A percentile compares a stretch with the other conserved stretches of the same genome.
phyloP scores from a whole-genome alignment of 2,329 filamentous ascomycete genomes.

The Diaporthe longicolla region DNA sequence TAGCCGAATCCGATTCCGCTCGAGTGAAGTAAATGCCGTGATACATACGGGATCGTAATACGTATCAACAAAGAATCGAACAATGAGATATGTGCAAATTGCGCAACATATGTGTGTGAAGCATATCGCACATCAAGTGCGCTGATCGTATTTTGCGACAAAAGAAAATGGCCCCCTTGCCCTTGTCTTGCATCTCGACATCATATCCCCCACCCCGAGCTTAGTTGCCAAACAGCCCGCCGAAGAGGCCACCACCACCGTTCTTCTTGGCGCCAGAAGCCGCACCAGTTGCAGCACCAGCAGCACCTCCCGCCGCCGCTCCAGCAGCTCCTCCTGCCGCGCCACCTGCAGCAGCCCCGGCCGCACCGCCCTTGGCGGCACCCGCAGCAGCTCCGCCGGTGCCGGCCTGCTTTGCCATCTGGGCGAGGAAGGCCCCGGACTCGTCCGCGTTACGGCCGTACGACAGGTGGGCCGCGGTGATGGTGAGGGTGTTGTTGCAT shows the following conservation, averaged over 20 bases:
- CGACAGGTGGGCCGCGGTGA: constrained; percentile 47
- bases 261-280: constrained; percentile 4
- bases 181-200: neutral
- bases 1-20: neutral
- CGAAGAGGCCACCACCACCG: neutral
- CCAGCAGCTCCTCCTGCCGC: neutral
- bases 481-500: constrained; percentile 46
- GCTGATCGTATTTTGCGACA: neutral
- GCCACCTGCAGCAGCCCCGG: neutral
- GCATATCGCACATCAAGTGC: neutral
- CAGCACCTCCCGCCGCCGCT: neutral
- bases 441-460: constrained; percentile 45
- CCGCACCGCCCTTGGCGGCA: neutral
- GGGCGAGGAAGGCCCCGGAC: constrained; percentile 45
- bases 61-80: constrained; percentile 5
- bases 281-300: constrained; percentile 2
- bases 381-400: neutral
- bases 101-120: constrained; percentile 7
- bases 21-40: neutral
- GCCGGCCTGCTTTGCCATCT: constrained; percentile 30
- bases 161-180: neutral
- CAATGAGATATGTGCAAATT: constrained; percentile 9
- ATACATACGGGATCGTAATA: neutral
- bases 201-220: neutral
- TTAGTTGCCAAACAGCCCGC: constrained; percentile 5